Evolutionary conservation across 2,329 filamentous ascomycete genomes (phyloP).

Genomic region (Fusarium cyanostomum): DNA sequence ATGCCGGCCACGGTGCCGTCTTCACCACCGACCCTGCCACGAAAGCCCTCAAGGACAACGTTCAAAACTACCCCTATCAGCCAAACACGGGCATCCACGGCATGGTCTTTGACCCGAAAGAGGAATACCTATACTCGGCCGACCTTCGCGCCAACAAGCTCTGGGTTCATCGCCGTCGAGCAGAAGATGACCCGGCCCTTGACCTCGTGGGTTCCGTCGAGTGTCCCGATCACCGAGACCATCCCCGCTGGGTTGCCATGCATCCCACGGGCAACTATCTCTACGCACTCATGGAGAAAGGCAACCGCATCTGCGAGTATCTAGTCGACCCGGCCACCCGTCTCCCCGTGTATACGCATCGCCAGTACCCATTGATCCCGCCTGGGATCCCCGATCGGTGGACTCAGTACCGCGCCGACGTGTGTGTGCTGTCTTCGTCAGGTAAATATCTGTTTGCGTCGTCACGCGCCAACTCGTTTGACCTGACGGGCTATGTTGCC

Average conservation of each 20-base stretch:
- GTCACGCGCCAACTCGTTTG: constrained; percentile 78
- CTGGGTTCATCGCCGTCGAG: constrained; percentile 82
- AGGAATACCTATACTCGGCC: constrained; percentile 81
- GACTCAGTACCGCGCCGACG: constrained; percentile 83
- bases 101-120: constrained; percentile 80
- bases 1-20: constrained; percentile 84
- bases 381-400: constrained; percentile 67
- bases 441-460: constrained; percentile 85
- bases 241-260: constrained; percentile 89
- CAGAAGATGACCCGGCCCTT: constrained; percentile 52
- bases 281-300: constrained; percentile 90
- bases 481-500: constrained; percentile 82
- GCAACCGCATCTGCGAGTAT: constrained; percentile 84
- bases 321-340: constrained; percentile 78
- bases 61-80: constrained; percentile 79
- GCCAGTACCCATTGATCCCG: constrained; percentile 81
- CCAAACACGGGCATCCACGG: constrained; percentile 78
- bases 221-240: constrained; percentile 76
- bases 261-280: constrained; percentile 81
- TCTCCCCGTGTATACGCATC: constrained; percentile 80
- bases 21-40: constrained; percentile 65
- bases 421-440: constrained; percentile 76
- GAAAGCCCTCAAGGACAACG: constrained; percentile 69
- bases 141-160: constrained; percentile 82
- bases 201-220: constrained; percentile 76